Base-by-base conservation (phyloP, 805 yeast species). In the Saccharomycopsis selenospora region DNA sequence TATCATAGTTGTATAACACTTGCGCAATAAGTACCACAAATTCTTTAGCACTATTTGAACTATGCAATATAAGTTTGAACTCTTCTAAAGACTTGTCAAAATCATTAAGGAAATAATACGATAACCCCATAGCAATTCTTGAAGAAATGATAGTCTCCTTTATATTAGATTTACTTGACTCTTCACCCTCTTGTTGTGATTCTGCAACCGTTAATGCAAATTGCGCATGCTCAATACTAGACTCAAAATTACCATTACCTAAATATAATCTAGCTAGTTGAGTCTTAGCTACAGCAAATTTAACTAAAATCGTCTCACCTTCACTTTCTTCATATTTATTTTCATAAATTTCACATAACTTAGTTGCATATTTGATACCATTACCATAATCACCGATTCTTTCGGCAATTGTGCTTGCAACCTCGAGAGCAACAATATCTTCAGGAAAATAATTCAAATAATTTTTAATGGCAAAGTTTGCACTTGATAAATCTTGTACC, bases 11-110 rank as follows among this genome's bases (percentile, higher is more conserved):
- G 67, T 82, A 84, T 44, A 93, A 68, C 0, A 90, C 83, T 59
- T 89, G 95, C 0, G 93, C 78, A 18, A 87, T 73, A 25, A 91
- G 65, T 4, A 82, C 76, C 13, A 87, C 79, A n/a, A 88, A 71
- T 52, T 82, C 74, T 54, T 75, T 79, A 3, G 84, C 77, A 18
- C 77, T 79, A 3, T 76, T 74, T 22, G 82, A 73, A 1, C 64
- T 58, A 23, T 68, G 72, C 41, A 89, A 66, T n/a, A 93, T 77
- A 28, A 68, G 64, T 50, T 77, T 79, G 60, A 91, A 80, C 58
- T 82, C 80, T 2, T 72, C 77, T 47, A 91, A 64, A 0, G 97
- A 79, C 7, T 71, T 71, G 49, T 78, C 84, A 59, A 82, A 79
- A 28, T 81, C 75, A 18, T 72, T 73, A 33, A 67, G 58, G 65